Percentiles rank a stretch among this genome's conserved stretches.
These are phyloP conservation scores for Exserohilum rostratum DNA, from an alignment of 2,329 filamentous ascomycete genomes.

Conservation along the genomic window DNA sequence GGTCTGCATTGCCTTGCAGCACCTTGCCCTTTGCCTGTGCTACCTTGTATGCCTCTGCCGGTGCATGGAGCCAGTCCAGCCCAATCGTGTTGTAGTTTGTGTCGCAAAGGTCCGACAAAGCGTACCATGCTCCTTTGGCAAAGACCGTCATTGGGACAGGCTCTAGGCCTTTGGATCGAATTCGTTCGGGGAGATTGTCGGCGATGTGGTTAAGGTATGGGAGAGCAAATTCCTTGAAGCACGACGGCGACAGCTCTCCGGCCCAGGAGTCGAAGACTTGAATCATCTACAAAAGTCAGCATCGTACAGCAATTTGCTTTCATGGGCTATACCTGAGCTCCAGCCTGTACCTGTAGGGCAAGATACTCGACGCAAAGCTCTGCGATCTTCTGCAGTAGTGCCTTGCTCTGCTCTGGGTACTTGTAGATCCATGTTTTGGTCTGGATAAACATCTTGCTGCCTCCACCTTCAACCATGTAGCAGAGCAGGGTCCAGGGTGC, in stretches of 20 bases:
- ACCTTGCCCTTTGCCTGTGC: slow-evolving; percentile 74
- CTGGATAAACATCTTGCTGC: slow-evolving; percentile 92
- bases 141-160: slow-evolving; percentile 96
- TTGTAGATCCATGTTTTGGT: slow-evolving; percentile 97
- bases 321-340: slow-evolving; percentile 71
- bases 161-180: slow-evolving; percentile 76
- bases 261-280: slow-evolving; percentile 99
- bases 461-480: slow-evolving; percentile 99
- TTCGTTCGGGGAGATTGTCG: slow-evolving; percentile 73
- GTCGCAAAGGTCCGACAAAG: slow-evolving; percentile 83
- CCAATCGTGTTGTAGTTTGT: slow-evolving; percentile 93
- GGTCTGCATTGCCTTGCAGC: slow-evolving; percentile 94
- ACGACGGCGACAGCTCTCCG: slow-evolving; percentile 82
- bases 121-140: slow-evolving; percentile 97
- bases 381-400: slow-evolving; percentile 85
- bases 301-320: not conserved
- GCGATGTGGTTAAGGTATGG: slow-evolving; percentile 88
- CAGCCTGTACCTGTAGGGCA: slow-evolving; percentile 88
- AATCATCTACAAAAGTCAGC: slow-evolving; percentile 65
- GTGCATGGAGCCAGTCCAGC: slow-evolving; percentile 92
- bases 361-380: slow-evolving; percentile 95
- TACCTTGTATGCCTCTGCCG: slow-evolving; percentile 79
- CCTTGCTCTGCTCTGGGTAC: slow-evolving; percentile 80
- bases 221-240: slow-evolving; percentile 83
- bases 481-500: slow-evolving; percentile 96